Conservation (phyloP, 352 stramenopile species). For the Phytopythium sindhum region DNA sequence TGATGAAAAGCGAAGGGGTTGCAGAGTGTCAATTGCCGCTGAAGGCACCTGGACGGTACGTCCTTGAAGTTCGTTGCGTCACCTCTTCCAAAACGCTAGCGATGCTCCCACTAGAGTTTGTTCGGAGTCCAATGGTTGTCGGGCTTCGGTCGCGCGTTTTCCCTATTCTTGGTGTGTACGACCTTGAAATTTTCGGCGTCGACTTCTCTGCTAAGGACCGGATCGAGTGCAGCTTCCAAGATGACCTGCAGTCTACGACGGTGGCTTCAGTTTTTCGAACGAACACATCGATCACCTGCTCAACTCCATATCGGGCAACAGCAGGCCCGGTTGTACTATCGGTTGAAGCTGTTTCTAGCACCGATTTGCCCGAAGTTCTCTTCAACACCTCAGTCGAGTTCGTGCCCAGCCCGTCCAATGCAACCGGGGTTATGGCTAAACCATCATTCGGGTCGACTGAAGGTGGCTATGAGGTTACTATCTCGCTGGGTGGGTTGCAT, state of each 20-base stretch:
- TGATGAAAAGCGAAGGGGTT: slow-evolving; percentile 19
- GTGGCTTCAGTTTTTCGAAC: slow-evolving; percentile 20
- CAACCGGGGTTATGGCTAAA: background rate
- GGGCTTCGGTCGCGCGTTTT: slow-evolving; percentile 17
- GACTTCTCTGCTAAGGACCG: slow-evolving; percentile 19
- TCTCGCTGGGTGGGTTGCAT: slow-evolving; percentile 16
- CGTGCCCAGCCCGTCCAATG: slow-evolving; percentile 5
- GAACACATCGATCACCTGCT: slow-evolving; percentile 19
- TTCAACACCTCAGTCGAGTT: slow-evolving; percentile 21
- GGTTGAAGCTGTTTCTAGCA: slow-evolving; percentile 6
- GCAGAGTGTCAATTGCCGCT: slow-evolving; percentile 24
- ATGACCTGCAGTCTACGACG: slow-evolving; percentile 1
- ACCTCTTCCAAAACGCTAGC: slow-evolving; percentile 5
- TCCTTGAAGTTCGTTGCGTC: slow-evolving; percentile 23
- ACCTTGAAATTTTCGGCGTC: slow-evolving; percentile 21
- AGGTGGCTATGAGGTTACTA: slow-evolving; percentile 19
- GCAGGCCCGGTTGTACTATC: slow-evolving; percentile 13
- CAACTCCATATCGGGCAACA: slow-evolving; percentile 12
- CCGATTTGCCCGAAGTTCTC: slow-evolving; percentile 9
- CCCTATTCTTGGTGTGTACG: slow-evolving; percentile 11
- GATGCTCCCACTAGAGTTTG: slow-evolving; percentile 25
- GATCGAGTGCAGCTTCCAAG: slow-evolving; percentile 30
- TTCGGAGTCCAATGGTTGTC: slow-evolving; percentile 13
- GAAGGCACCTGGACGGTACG: slow-evolving; percentile 34
- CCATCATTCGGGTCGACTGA: slow-evolving; percentile 24